Base-by-base conservation (phyloP, 352 stramenopile species). In the Pythium diclinum region DNA sequence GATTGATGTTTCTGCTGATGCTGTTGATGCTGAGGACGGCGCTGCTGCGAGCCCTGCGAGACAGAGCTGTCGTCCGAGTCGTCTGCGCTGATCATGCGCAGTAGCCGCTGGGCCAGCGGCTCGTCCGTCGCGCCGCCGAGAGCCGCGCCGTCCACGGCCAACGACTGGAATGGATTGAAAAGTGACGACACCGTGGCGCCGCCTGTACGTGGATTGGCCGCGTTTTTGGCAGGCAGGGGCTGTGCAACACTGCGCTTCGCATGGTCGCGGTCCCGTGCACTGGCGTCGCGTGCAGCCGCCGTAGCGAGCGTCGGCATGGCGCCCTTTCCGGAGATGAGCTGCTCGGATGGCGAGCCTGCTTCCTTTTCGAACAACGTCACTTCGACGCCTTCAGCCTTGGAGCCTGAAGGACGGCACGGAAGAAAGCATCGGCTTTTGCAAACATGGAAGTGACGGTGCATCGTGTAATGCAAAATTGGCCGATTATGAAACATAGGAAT, bases 61-160 rank as follows among this genome's bases (percentile, higher is more conserved):
- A 52, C 33, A 10, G 74, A 59, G 25, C 67, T 70, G n/a, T 79
- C 72, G 19, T 74, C 67, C 5, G 74, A 54, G 34, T 63, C 63
- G 7, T 59, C 61, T 10, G 65, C 66, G 4, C 63, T 70, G 40
- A 70, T 70, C 14, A 70, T 30, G 0, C 63, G 63, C 30, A 70
- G 40, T 3, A 70, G 38, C 40, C 63, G 63, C 49, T 64, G 38
- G 23, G n/a, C 56, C n/a, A 70, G 23, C 13, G 38, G 16, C 19
- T 64, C 47, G 21, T 33, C 63, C 11, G 9, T 13, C 14, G 7
- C 10, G 16, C 44, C 32, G 23, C 11, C 42, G 40, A 14, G 32
- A 21, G n/a, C 28, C 9, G 16, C 36, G 36, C 32, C 36, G 17
- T 46, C 16, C 9, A 25, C 6, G 1, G 10, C 3, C 19, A 69